Base-by-base conservation (phyloP, 768 basidiomycete genomes). In the Russula ochroleuca region DNA sequence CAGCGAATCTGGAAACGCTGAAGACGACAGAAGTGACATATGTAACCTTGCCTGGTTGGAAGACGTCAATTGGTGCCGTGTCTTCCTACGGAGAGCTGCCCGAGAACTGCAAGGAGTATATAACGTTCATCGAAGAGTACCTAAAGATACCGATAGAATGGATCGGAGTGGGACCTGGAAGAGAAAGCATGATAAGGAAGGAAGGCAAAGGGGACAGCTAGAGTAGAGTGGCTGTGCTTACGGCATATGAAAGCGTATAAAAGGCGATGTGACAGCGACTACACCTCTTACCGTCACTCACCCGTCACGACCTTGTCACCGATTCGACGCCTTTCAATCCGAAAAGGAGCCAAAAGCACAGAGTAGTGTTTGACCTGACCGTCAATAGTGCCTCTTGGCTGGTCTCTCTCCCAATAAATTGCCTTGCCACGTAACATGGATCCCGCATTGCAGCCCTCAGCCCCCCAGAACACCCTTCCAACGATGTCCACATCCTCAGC, bases 41-140 rank as follows among this genome's bases (percentile, higher is more conserved):
- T 75, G 84, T 85, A 60, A 94, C 90, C 4, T 78, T 99, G 0
- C 89, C 94, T 5, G 97, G 97, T 21, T 99, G 97, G 97, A 80
- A 94, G 73, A 75, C 81, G 11, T 82, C 86, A 45, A 98, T 98
- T 71, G 82, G 82, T 52, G 72, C 81, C 0, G 76, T 78, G 66
- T 84, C 73, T 45, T 78, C 78, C 53, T 96, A 86, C 72, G 85
- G 86, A 11, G 86, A 81, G 11, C 79, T 99, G 7, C 97, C 97
- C 0, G 83, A 83, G 47, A 88, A 90, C 64, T 95, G 93, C 79
- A 85, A 82, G 78, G 83, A 80, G 70, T 99, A 98, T 73, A 78
- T 98, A 58, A 82, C 83, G 63, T 98, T 89, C 73, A 90, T 98
- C 66, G 95, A 98, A 74, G 70, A 81, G 21, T 87, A 79, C 72